Conservation (phyloP, 2,329 filamentous ascomycete species). For the Aspergillus cejpii region DNA sequence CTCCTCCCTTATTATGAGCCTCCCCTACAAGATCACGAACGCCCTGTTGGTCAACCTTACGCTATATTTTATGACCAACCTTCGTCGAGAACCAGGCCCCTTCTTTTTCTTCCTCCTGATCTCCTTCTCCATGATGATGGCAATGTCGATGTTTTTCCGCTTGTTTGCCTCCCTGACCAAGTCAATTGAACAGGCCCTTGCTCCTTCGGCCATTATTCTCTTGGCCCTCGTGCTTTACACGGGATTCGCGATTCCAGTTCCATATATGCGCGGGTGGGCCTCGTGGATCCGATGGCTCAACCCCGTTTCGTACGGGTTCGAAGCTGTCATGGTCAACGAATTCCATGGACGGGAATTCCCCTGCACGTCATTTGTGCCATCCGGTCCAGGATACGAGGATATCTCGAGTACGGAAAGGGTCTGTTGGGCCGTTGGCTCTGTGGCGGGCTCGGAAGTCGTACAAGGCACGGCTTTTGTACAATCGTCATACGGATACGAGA, state of each 20-base stretch:
- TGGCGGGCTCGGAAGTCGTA: slow-evolving; percentile 49
- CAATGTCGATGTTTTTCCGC: slow-evolving; percentile 77
- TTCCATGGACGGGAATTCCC: slow-evolving; percentile 57
- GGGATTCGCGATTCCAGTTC: slow-evolving; percentile 35
- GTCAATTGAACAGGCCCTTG: slow-evolving; percentile 52
- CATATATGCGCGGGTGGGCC: slow-evolving; percentile 67
- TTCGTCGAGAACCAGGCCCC: slow-evolving; percentile 61
- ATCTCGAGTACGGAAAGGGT: slow-evolving; percentile 36
- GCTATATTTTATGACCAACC: slow-evolving; percentile 77
- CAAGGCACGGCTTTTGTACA: slow-evolving; percentile 53
- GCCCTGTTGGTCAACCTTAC: slow-evolving; percentile 66
- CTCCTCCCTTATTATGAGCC: slow-evolving; percentile 21
- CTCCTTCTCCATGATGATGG: slow-evolving; percentile 62
- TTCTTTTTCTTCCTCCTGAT: slow-evolving; percentile 82
- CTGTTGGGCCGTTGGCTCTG: slow-evolving; percentile 53
- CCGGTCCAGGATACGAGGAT: slow-evolving; percentile 34
- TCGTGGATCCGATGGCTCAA: slow-evolving; percentile 74
- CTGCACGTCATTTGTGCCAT: slow-evolving; percentile 42
- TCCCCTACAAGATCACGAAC: slow-evolving; percentile 71
- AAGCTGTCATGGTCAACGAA: slow-evolving; percentile 74
- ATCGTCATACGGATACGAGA: slow-evolving; percentile 50
- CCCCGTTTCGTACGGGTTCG: slow-evolving; percentile 70
- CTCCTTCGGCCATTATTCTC: slow-evolving; percentile 45
- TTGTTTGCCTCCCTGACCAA: slow-evolving; percentile 67
- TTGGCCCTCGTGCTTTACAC: slow-evolving; percentile 40